Conservation (phyloP, 352 stramenopile species). For the Globisporangium splendens region DNA sequence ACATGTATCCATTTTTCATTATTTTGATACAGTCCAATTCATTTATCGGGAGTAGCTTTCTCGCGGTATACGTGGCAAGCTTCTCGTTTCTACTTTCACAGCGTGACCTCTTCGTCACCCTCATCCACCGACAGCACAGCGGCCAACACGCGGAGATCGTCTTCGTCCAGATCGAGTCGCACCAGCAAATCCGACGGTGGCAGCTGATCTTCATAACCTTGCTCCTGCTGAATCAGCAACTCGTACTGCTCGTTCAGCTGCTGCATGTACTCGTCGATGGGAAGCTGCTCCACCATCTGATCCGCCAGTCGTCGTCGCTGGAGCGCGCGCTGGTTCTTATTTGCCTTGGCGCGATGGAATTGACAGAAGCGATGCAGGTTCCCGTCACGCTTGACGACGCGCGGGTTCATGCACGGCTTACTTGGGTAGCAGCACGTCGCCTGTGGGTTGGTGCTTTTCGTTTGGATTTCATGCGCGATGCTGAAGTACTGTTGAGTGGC, state of each 20-base stretch:
- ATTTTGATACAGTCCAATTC: too few relatives aligned
- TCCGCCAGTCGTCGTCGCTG: conserved; percentile 26
- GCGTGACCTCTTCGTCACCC: too few relatives aligned
- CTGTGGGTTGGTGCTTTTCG: not conserved
- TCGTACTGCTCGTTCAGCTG: conserved; percentile 11
- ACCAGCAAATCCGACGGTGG: conserved; percentile 4
- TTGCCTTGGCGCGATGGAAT: conserved; percentile 57
- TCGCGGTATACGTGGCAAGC: too few relatives aligned
- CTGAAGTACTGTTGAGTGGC: not conserved
- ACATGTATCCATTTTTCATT: too few relatives aligned
- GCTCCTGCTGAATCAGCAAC: not conserved
- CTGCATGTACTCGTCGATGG: conserved; percentile 10
- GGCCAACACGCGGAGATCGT: conserved; percentile 7
- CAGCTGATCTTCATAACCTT: not conserved
- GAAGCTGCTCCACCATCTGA: conserved; percentile 3
- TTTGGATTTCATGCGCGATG: not conserved
- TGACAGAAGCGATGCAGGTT: conserved; percentile 57
- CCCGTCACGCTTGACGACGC: conserved; percentile 34
- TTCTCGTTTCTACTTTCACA: too few relatives aligned
- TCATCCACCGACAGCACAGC: not conserved
- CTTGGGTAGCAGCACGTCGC: conserved; percentile 29
- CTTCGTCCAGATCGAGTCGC: not conserved
- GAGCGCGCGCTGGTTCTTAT: conserved; percentile 63
- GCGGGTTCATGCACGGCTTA: conserved; percentile 36
- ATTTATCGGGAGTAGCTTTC: too few relatives aligned